These are phyloP conservation scores for Metarhizium brunneum DNA, from an alignment of 2,329 filamentous ascomycete genomes.

Conservation along the genomic window DNA sequence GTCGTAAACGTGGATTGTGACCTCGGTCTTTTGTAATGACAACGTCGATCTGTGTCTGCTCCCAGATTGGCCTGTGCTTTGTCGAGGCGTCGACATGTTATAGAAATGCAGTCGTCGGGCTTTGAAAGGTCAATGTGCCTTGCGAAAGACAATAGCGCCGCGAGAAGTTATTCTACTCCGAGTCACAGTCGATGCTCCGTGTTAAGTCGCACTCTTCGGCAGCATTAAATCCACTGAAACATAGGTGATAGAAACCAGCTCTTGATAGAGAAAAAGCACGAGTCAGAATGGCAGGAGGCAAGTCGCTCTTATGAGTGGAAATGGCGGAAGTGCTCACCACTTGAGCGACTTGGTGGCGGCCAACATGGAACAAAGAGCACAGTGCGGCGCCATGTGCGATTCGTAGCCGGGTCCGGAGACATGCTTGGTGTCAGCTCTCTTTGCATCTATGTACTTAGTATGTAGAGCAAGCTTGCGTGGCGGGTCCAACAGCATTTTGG, in stretches of 20 bases:
- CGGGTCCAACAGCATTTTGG: background rate
- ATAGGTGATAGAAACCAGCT: background rate
- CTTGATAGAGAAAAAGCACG: background rate
- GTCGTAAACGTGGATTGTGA: conserved; percentile 71
- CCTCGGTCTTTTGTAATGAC: conserved; percentile 62
- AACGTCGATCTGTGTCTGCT: conserved; percentile 53
- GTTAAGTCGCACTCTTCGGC: background rate
- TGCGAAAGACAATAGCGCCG: background rate
- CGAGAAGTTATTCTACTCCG: background rate
- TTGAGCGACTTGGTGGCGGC: background rate
- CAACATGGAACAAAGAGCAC: background rate
- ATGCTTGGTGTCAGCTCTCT: conserved; percentile 13
- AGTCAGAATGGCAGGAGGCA: background rate
- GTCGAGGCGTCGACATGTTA: conserved; percentile 19
- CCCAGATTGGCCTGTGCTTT: conserved; percentile 14
- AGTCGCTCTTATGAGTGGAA: background rate
- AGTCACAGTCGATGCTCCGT: background rate
- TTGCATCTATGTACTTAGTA: no score
- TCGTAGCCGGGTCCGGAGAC: background rate
- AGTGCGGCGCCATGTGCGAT: background rate
- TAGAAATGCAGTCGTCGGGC: background rate
- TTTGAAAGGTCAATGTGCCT: background rate
- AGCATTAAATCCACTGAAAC: background rate
- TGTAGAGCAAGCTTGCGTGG: background rate
- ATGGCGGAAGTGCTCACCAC: background rate